Base-by-base conservation (phyloP, 805 yeast genomes). In the Metschnikowia borealis region DNA sequence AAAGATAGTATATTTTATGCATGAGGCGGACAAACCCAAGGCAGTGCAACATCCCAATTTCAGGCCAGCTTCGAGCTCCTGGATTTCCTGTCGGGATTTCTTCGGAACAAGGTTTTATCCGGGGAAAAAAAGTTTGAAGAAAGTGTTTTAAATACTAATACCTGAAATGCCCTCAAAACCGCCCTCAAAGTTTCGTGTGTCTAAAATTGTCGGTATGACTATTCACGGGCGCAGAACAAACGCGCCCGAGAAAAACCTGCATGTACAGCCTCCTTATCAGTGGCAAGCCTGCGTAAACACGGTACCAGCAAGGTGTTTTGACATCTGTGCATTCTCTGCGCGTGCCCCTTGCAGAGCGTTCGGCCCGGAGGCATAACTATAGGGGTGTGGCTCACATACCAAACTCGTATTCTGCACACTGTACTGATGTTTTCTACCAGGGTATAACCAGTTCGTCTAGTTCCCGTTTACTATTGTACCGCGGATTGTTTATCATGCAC, bases 311-410 rank as follows among this genome's bases (percentile, higher is more conserved):
- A 20, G 14, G 32, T 33, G 45, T 32, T 32, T 42, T 42, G 37
- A 20, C 29, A 13, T 10, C 10, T 33, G 29, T 33, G 31, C 37
- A 42, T 14, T 20, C 29, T 33, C 17, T 14, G 38, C 34, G 42
- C 21, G 10, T 42, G 45, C 38, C 45, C 45, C 44, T 41, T 41
- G 45, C 45, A 23, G 41, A 37, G 39, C 14, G 14, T 3, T 37
- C 39, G 11, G n/a, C n/a, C 10, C 29, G 29, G 29, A 26, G 13
- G 5, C 11, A 26, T 26, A 13, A 37, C 13, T 17, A 5, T 18
- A 6, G 39, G 39, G 32, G 10, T 23, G 41, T 20, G 41, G 41
- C 41, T 38, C 31, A 17, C 29, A 13, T 23, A 38, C 31, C 41
- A 38, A 6, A 8, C n/a, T 8, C 21, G 15, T 14, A 11, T 14